A percentile compares a stretch with the other conserved stretches of the same genome.
Conservation (phyloP, 805 yeast species). For the Komagataella populi region DNA sequence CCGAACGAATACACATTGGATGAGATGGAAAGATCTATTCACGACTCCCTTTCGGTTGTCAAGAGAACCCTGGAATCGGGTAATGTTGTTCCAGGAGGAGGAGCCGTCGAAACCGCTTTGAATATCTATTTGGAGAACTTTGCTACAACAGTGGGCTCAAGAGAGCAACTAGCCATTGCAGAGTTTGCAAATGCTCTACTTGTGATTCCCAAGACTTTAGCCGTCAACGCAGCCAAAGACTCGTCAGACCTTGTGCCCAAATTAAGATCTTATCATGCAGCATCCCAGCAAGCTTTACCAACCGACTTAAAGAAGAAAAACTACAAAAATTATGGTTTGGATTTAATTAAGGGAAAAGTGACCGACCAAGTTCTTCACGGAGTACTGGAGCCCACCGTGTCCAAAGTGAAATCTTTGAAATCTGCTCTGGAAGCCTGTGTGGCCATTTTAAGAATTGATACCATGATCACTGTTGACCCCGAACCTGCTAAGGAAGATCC, state of each 20-base stretch:
- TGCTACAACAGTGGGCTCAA: constrained; percentile 94
- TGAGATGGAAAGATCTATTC: constrained; percentile 97
- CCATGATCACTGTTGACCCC: constrained; percentile 95
- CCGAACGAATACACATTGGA: constrained; percentile 91
- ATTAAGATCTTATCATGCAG: constrained; percentile 91
- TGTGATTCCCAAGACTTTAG: constrained; percentile 90
- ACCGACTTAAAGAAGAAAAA: constrained; percentile 76
- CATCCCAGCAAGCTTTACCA: constrained; percentile 74
- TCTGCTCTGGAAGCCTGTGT: constrained; percentile 97
- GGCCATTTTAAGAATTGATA: constrained; percentile 93
- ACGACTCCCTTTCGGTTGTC: constrained; percentile 87
- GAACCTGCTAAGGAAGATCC: constrained; percentile 88
- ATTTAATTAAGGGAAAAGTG: constrained; percentile 80
- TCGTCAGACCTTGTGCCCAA: constrained; percentile 90
- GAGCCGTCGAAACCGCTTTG: constrained; percentile 95
- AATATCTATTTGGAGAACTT: constrained; percentile 91
- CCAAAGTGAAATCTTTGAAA: constrained; percentile 85
- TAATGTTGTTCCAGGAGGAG: constrained; percentile 95
- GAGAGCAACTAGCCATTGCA: constrained; percentile 96
- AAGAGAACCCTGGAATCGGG: constrained; percentile 95
- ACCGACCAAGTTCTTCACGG: constrained; percentile 78
- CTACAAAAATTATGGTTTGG: constrained; percentile 87
- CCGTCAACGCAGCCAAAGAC: constrained; percentile 96
- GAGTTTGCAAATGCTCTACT: constrained; percentile 89
- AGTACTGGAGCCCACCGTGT: constrained; percentile 89